Evolutionary conservation across 495 filamentous ascomycete species (phyloP), one percentile per base, ranked within the genome.

Genomic region (Parathielavia appendiculata): DNA sequence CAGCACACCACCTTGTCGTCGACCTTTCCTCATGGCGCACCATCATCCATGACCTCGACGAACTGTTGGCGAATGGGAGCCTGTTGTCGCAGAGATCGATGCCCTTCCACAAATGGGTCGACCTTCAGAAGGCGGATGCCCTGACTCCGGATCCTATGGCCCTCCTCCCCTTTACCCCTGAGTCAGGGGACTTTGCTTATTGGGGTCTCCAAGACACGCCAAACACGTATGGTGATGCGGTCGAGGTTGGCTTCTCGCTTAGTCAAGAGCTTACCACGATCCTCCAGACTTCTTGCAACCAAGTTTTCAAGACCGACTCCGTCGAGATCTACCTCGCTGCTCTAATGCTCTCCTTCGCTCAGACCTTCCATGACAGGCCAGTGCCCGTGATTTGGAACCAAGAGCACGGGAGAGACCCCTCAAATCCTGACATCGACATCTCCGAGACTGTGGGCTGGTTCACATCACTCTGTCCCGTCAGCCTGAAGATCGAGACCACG

Each of bases 21-120:
- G 87, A 90, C 58, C 79, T 87, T 32, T 81, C 86, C 10, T 89
- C 87, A 0, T 89, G 85, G 86, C 75, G 81, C 19, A 76, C 87
- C 19, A 82, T 90, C 9, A 73, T 86, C 14, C 76, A 85, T 50
- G 87, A 90, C 51, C 57, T 89, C 40, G 86, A 88, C 59, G 80
- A 86, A 17, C 57, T 87, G 1, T 65, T 90, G 5, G 59, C 76
- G n/a, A 75, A 76, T 43, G 76, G 79, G 0, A 73, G 65, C 44
- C 57, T 77, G 3, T 17, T 69, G 32, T 73, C 73, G 2, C 67
- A 63, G 17, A 65, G 65, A 5, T 73, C 75, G 1, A 75, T 87
- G 54, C 80, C 86, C 0, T 89, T 86, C 62, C 80, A 85, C 63
- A 80, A 76, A 26, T 90, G 86, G 86, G 79, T 77, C 14, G 72